Conservation (phyloP, 2,329 filamentous ascomycete genomes). For the Penicillium occitanis region DNA sequence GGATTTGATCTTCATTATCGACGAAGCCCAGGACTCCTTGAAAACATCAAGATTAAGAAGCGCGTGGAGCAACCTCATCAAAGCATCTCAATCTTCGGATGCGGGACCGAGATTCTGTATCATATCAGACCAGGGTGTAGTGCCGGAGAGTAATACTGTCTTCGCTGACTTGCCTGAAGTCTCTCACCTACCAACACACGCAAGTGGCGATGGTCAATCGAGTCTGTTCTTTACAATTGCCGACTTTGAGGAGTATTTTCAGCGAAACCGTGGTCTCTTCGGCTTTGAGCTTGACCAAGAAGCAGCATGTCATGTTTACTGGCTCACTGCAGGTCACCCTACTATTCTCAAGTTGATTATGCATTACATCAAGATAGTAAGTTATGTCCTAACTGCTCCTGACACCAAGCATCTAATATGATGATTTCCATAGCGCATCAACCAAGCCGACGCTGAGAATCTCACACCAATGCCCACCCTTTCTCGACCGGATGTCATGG, state of each 20-base stretch:
- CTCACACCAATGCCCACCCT: background rate
- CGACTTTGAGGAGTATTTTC: conserved; percentile 3
- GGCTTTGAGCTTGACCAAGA: background rate
- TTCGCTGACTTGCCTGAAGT: conserved; percentile 12
- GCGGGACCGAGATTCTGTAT: conserved; percentile 7
- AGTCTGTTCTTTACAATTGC: conserved; percentile 5
- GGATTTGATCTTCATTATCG: conserved; percentile 12
- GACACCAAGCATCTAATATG: background rate
- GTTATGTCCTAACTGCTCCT: background rate
- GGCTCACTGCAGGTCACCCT: conserved; percentile 14
- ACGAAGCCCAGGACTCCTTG: conserved; percentile 6
- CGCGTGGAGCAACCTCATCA: conserved; percentile 6
- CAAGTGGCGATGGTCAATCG: background rate
- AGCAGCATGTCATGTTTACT: conserved; percentile 6
- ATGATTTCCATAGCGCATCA: background rate
- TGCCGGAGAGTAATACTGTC: background rate
- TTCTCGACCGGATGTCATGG: background rate
- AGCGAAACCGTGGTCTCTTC: background rate
- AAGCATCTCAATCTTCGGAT: background rate
- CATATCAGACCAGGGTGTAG: background rate
- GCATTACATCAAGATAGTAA: conserved; percentile 15
- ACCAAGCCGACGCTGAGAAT: background rate
- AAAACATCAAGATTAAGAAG: background rate
- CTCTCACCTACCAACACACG: conserved; percentile 11
- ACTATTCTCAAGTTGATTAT: background rate